These are phyloP conservation scores for Cymbopogon flexuosus DNA, from an alignment of 202 grass and related monocot species.

Conservation along the genomic window DNA sequence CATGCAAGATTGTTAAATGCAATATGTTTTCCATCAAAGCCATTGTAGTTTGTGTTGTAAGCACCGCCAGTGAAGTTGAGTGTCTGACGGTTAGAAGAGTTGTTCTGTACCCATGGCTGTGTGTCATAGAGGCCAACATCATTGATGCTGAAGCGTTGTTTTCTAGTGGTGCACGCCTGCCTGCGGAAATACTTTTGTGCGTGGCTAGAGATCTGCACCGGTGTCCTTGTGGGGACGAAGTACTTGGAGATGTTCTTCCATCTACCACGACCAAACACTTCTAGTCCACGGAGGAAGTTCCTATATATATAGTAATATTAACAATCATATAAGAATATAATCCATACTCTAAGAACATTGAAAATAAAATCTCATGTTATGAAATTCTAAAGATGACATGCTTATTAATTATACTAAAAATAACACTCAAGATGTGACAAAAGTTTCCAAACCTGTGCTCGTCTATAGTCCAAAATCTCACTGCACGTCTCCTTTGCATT, in stretches of 20 bases:
- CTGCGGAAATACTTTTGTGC: slow-evolving; percentile 12
- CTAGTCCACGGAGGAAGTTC: background rate
- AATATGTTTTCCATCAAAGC: too few relatives aligned
- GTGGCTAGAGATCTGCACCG: slow-evolving; percentile 17
- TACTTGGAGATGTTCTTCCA: slow-evolving; percentile 28
- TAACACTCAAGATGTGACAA: background rate
- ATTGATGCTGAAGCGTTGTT: background rate
- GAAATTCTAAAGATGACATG: background rate
- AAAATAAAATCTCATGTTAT: background rate
- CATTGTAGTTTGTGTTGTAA: background rate
- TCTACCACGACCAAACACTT: background rate
- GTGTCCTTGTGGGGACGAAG: background rate
- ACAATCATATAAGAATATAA: background rate
- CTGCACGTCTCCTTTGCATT: background rate
- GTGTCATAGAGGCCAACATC: background rate
- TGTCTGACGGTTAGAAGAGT: background rate
- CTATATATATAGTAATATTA: background rate
- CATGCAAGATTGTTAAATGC: background rate
- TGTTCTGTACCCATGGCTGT: background rate
- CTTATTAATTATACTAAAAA: background rate
- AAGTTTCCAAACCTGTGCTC: background rate
- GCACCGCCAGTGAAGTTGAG: background rate
- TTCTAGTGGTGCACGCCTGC: background rate
- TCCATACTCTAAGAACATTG: background rate
- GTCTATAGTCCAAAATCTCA: background rate